phyloP scores from a whole-genome alignment of 2,329 filamentous ascomycete species.

The Daldinia sp. region DNA sequence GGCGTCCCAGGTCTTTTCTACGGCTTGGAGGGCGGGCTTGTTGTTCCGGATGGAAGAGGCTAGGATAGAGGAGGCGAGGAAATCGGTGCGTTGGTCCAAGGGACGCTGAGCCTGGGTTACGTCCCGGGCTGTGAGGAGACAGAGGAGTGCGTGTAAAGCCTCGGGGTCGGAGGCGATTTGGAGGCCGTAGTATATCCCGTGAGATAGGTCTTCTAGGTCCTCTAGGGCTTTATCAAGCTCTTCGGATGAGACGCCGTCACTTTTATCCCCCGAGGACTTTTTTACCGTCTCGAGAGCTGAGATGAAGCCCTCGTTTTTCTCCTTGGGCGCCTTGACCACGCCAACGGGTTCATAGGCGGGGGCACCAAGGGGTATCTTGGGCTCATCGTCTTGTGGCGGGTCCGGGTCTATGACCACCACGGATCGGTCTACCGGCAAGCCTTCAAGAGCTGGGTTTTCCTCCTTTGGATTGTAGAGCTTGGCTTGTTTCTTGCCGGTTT shows the following conservation, averaged over 20 bases:
- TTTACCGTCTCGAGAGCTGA: conserved; percentile 60
- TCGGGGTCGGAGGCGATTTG: conserved; percentile 66
- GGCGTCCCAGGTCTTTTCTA: conserved; percentile 52
- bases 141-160: conserved; percentile 64
- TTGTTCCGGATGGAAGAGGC: conserved; percentile 71
- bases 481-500: conserved; percentile 70
- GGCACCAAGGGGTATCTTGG: conserved; percentile 56
- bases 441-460: conserved; percentile 55
- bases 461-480: conserved; percentile 70
- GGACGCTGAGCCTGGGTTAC: conserved; percentile 34
- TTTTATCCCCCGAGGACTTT: conserved; percentile 44
- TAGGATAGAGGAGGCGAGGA: conserved; percentile 65
- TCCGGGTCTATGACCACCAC: conserved; percentile 64
- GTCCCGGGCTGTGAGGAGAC: conserved; percentile 56
- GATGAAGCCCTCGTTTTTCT: conserved; percentile 53
- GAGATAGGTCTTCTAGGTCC: conserved; percentile 68
- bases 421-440: conserved; percentile 61
- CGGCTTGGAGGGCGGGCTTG: conserved; percentile 63
- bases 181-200: conserved; percentile 75
- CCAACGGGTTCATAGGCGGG: conserved; percentile 66
- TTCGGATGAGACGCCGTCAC: conserved; percentile 33
- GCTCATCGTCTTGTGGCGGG: conserved; percentile 41
- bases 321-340: conserved; percentile 61
- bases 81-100: conserved; percentile 48
- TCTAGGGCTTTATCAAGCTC: conserved; percentile 61